Evolutionary conservation across 116 monocot genomes (phyloP), one percentile per base, ranked within the genome.

Genomic region (Iris pallida): DNA sequence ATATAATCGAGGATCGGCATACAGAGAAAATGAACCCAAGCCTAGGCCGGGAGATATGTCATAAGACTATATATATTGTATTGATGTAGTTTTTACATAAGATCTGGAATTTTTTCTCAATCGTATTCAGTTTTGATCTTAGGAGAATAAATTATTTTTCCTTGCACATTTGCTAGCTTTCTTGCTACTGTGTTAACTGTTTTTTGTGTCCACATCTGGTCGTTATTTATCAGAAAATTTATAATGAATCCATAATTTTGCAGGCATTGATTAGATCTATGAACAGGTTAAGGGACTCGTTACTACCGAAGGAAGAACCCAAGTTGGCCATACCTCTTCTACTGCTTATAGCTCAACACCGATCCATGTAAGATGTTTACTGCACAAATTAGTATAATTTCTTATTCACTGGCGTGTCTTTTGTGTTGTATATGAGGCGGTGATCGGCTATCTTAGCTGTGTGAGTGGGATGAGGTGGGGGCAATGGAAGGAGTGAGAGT

Each of bases 221-320:
- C 30, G 30, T 30, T 30, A 30, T 30, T 61, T 59, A 16, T 11
- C 40, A 9, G 7, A 14, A 47, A 40, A 48, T n/a, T 16, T 11
- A 47, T 59, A 47, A 59, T 18, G 16, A 47, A 59, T 59, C 3
- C 30, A n/a, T 65, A 7, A 1, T 68, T 75, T 67, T 64, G 48
- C 58, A 97, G 97, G 80, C 90, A 64, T 61, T 98, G 80, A 84
- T 67, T 73, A 98, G 86, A 80, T 98, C 98, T 40, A 93, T 84
- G 7, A 88, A 88, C 69, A 83, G 90, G 71, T 73, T 98, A 48
- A 87, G 93, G 68, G 98, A 98, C 71, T 87, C 98, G 1, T 77
- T 98, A 48, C 80, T 98, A 66, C 87, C 93, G n/a, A 98, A 90
- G 68, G 98, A 98, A 64, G 93, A 90, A 53, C 88, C 93, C 16